Percentiles rank a stretch among this genome's conserved stretches.
These are phyloP conservation scores for Cadophora sp. DNA, from an alignment of 2,329 filamentous ascomycete genomes.

Conservation along the genomic window DNA sequence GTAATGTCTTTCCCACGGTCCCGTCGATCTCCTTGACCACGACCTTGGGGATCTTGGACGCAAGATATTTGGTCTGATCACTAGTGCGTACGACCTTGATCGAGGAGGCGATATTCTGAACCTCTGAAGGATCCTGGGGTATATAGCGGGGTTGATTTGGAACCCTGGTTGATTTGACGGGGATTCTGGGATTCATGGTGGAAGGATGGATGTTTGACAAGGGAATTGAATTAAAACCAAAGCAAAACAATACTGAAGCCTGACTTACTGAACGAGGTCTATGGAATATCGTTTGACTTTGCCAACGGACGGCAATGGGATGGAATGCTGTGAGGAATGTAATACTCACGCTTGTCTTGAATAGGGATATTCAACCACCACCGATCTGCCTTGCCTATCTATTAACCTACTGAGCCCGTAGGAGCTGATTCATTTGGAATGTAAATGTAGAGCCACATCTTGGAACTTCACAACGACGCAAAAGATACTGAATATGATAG, in stretches of 20 bases:
- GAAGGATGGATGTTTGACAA: background rate
- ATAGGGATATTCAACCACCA: too few species aligned
- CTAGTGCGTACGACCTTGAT: constrained; percentile 36
- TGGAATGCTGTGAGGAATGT: constrained; percentile 14
- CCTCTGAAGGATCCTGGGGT: constrained; percentile 31
- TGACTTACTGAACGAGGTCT: background rate
- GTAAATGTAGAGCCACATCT: too few species aligned
- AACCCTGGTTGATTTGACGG: constrained; percentile 5
- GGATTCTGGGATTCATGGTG: constrained; percentile 13
- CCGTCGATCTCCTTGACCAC: constrained; percentile 24
- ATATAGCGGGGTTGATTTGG: constrained; percentile 30
- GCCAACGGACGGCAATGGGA: background rate
- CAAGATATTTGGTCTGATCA: constrained; percentile 38
- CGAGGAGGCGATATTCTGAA: constrained; percentile 28
- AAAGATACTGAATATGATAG: too few species aligned
- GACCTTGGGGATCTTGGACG: constrained; percentile 32
- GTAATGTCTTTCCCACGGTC: constrained; percentile 28
- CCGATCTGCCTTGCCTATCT: too few species aligned
- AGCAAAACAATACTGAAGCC: background rate
- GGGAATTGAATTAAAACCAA: background rate
- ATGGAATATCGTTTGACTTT: background rate
- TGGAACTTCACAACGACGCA: too few species aligned
- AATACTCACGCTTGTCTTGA: background rate
- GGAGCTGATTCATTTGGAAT: too few species aligned
- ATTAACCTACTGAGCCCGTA: too few species aligned